phyloP scores from a whole-genome alignment of 179 eudicot species.

The Camellia oleifera region DNA sequence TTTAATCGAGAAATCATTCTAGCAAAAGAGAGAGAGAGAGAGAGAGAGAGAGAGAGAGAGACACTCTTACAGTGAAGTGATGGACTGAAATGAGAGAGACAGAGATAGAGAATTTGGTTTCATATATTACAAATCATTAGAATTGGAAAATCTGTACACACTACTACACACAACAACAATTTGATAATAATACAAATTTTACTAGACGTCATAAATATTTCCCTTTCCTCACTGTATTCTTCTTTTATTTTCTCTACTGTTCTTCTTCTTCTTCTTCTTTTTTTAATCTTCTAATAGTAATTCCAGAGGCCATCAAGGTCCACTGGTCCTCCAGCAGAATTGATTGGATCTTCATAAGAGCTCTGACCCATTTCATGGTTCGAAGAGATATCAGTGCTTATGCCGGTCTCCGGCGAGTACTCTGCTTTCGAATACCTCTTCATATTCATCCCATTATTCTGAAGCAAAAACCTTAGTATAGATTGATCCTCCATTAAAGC shows the following conservation, averaged over 20 bases:
- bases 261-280: neutral
- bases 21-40: neutral
- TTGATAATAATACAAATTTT: neutral
- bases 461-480: conserved; percentile 32
- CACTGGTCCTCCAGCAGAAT: conserved; percentile 33
- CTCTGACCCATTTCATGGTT: conserved; percentile 27
- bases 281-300: conserved; percentile 25
- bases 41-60: neutral
- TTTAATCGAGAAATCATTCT: too few species aligned
- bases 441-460: conserved; percentile 22
- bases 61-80: neutral
- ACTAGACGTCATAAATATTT: neutral
- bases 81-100: neutral
- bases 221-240: neutral
- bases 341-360: conserved; percentile 26
- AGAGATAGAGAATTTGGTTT: neutral
- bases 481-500: conserved; percentile 40
- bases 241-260: neutral
- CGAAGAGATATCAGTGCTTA: conserved; percentile 26
- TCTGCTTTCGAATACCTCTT: conserved; percentile 22
- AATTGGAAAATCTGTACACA: conserved; percentile 4
- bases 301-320: conserved; percentile 51
- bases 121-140: neutral
- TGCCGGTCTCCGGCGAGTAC: conserved; percentile 27
- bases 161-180: neutral